Evolutionary conservation across 139 green algal genomes (phyloP).

Genomic region (Tetradesmus lagerheimii): DNA sequence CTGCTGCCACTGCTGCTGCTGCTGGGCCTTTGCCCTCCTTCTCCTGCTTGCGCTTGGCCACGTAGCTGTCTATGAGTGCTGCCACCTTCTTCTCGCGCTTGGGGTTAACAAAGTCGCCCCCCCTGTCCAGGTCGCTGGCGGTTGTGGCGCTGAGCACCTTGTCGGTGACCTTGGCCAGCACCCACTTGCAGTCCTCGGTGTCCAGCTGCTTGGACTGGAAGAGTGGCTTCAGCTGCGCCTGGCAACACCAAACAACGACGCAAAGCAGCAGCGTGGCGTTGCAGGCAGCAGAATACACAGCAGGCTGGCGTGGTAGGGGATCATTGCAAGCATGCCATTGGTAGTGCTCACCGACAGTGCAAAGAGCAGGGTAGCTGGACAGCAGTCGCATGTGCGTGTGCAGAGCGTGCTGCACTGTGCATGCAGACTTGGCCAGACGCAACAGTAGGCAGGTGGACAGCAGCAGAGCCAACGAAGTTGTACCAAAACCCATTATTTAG

Average conservation of each 20-base stretch:
- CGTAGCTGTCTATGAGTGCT: slow-evolving; percentile 39
- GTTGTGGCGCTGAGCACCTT: slow-evolving; percentile 35
- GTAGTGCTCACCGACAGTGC: too few relatives aligned
- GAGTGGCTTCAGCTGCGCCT: slow-evolving; percentile 45
- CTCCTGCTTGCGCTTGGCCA: background rate
- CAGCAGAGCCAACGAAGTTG: too few relatives aligned
- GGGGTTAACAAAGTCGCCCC: background rate
- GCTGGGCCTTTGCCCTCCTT: slow-evolving; percentile 1
- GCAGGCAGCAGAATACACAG: background rate
- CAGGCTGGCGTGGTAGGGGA: too few relatives aligned
- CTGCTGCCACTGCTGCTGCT: background rate
- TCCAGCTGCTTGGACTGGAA: slow-evolving; percentile 55
- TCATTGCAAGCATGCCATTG: too few relatives aligned
- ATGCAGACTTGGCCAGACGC: too few relatives aligned
- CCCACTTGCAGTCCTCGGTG: slow-evolving; percentile 70
- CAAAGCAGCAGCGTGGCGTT: background rate
- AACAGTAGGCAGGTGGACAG: too few relatives aligned
- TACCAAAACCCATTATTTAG: too few relatives aligned
- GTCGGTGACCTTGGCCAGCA: slow-evolving; percentile 35
- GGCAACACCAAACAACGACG: background rate
- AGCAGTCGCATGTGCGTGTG: too few relatives aligned
- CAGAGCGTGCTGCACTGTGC: too few relatives aligned
- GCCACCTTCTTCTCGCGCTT: slow-evolving; percentile 38
- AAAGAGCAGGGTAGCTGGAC: too few relatives aligned
- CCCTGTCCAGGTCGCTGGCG: background rate